phyloP scores from a whole-genome alignment of 2,329 filamentous ascomycete genomes.

The Tricladium varicosporioides region DNA sequence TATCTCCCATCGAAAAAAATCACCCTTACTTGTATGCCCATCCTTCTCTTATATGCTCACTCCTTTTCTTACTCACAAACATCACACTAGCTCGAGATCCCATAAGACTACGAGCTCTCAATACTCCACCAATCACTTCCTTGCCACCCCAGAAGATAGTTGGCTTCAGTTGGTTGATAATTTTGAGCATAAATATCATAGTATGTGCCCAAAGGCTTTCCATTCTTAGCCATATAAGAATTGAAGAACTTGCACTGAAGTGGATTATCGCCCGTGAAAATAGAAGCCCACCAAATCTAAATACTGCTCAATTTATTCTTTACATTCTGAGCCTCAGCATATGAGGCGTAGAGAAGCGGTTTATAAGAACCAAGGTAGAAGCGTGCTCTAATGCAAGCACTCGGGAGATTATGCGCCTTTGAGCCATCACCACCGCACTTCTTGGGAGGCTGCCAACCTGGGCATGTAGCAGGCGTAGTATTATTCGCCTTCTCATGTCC shows the following conservation, averaged over 20 bases:
- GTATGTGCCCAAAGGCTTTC: constrained; percentile 36
- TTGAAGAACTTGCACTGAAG: constrained; percentile 36
- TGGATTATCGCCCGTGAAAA: constrained; percentile 11
- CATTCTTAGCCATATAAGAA: constrained; percentile 39
- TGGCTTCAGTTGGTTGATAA: constrained; percentile 7
- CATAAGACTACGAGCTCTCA: constrained; percentile 14
- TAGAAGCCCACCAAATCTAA: constrained; percentile 1
- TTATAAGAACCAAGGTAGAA: constrained; percentile 25
- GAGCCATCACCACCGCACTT: constrained; percentile 12
- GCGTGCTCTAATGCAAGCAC: constrained; percentile 18
- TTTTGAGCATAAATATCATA: constrained; percentile 36
- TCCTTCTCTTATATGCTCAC: background rate
- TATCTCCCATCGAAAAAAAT: too few species aligned
- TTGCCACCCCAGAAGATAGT: constrained; percentile 12
- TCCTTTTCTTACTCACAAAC: background rate
- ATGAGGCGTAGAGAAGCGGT: constrained; percentile 18
- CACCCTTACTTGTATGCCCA: too few species aligned
- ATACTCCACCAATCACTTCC: constrained; percentile 12
- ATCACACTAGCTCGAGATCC: background rate
- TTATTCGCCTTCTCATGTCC: constrained; percentile 33
- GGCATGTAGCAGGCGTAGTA: constrained; percentile 17
- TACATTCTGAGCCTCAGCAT: constrained; percentile 17
- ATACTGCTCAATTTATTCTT: constrained; percentile 7
- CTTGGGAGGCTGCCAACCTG: constrained; percentile 18
- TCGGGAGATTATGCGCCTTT: constrained; percentile 19